phyloP scores from a whole-genome alignment of 352 stramenopile species.

The Globisporangium megalacanthum region DNA sequence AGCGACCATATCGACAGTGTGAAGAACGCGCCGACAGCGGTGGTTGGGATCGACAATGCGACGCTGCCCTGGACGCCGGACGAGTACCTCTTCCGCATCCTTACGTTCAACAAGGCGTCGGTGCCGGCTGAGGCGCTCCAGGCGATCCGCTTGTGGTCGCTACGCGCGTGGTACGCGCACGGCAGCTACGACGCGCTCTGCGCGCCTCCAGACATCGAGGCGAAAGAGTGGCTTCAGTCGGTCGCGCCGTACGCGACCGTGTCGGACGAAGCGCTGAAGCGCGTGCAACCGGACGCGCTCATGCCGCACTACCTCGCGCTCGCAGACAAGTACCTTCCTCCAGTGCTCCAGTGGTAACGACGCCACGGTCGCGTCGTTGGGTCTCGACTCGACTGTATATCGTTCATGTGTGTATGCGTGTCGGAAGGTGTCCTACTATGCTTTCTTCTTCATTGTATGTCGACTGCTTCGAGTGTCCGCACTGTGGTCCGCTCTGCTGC shows the following conservation, averaged over 20 bases:
- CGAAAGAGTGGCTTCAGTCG: conserved; percentile 63
- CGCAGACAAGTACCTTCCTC: conserved; percentile 66
- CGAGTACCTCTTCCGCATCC: conserved; percentile 67
- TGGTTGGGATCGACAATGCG: conserved; percentile 30
- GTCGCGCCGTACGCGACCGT: conserved; percentile 30
- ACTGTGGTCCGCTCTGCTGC: background rate
- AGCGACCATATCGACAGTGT: conserved; percentile 30
- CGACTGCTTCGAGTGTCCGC: background rate
- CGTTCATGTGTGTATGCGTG: background rate
- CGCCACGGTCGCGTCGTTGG: background rate
- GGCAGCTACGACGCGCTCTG: conserved; percentile 48
- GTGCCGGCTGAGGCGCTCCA: conserved; percentile 61
- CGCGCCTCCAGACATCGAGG: conserved; percentile 40
- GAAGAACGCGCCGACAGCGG: conserved; percentile 1
- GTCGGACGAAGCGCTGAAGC: conserved; percentile 35
- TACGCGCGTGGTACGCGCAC: conserved; percentile 60
- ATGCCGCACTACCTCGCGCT: conserved; percentile 69
- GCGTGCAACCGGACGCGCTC: conserved; percentile 25
- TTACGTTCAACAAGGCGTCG: conserved; percentile 56
- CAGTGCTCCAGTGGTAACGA: conserved; percentile 65
- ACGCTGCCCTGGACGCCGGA: conserved; percentile 70
- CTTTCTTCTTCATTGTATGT: background rate
- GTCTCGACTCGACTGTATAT: background rate
- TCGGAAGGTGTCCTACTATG: no score
- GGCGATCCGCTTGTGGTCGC: conserved; percentile 66